phyloP scores from a whole-genome alignment of 257 asterid species.

The Solanum raphanifolium region DNA sequence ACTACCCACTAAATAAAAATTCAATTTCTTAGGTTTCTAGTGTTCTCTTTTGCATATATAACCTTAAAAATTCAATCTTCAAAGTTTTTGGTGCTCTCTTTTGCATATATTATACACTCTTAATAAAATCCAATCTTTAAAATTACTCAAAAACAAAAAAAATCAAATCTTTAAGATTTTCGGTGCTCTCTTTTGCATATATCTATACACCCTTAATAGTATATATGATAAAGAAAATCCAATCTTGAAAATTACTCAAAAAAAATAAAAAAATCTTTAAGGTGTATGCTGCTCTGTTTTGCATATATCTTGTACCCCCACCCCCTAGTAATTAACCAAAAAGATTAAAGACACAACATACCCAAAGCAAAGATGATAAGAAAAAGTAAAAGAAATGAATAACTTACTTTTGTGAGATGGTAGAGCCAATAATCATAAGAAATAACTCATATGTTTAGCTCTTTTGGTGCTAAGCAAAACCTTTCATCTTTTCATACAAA shows the following conservation, averaged over 20 bases:
- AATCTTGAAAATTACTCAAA: background rate
- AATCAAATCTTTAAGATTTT: background rate
- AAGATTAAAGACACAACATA: background rate
- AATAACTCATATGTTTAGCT: background rate
- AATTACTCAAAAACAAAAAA: background rate
- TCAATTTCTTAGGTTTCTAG: background rate
- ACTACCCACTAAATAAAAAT: background rate
- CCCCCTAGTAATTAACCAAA: background rate
- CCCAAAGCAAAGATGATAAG: background rate
- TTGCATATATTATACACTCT: background rate
- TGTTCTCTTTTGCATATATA: background rate
- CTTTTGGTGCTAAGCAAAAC: background rate
- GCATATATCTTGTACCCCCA: background rate
- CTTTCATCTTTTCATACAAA: background rate
- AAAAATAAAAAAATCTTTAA: background rate
- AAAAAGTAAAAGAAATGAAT: background rate
- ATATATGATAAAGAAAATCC: background rate
- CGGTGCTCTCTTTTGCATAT: background rate
- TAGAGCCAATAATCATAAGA: background rate
- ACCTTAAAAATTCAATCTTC: background rate
- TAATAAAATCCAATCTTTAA: background rate
- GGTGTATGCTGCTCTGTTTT: background rate
- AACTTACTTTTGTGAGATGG: background rate
- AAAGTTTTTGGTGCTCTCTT: background rate
- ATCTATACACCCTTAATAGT: background rate